Base-by-base conservation (phyloP, 2,329 filamentous ascomycete genomes). In the Penicillium sp. region DNA sequence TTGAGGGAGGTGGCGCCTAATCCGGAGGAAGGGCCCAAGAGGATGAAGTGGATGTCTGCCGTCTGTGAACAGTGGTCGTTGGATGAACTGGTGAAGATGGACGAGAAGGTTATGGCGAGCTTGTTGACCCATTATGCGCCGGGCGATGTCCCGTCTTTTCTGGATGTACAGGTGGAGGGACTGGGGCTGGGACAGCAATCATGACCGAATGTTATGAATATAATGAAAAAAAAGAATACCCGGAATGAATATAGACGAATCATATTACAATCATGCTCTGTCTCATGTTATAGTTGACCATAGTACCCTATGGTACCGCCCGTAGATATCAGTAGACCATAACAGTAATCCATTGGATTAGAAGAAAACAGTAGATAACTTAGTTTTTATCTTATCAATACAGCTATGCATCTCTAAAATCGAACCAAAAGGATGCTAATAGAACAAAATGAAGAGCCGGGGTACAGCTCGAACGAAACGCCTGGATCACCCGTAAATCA, bases 11-110 rank as follows among this genome's bases (percentile, higher is more conserved):
- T 92, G 26, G 92, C 90, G 3, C 91, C 93, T 0, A 79, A 79
- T 8, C 73, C 79, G 2, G 86, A 88, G 48, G 89, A 95, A 54
- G 89, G 92, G 0, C 87, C 89, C 1, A 95, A 92, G 79, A 81
- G 93, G 55, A 97, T 97, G 93, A 83, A 87, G 61, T 97, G 92
- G 92, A 97, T 97, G 90, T 91, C 87, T 44, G 88, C 85, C 60
- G 90, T 97, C 31, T 97, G 92, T 76, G 91, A 97, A 64, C 81
- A 86, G 31, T 97, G 93, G 81, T 87, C 82, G 49, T 85, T 95
- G 71, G 88, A 95, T 57, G 89, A 97, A 58, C 83, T 97, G 63
- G 92, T 91, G 62, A 83, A 84, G 29, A 86, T 97, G 82, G 85
- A 84, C 18, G 90, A 94, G 47, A 83, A 88, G 65, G 92, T 92